A percentile compares a stretch with the other conserved stretches of the same genome.
Evolutionary conservation across 805 yeast species (phyloP).

Genomic region (Kregervanrija delftensis): DNA sequence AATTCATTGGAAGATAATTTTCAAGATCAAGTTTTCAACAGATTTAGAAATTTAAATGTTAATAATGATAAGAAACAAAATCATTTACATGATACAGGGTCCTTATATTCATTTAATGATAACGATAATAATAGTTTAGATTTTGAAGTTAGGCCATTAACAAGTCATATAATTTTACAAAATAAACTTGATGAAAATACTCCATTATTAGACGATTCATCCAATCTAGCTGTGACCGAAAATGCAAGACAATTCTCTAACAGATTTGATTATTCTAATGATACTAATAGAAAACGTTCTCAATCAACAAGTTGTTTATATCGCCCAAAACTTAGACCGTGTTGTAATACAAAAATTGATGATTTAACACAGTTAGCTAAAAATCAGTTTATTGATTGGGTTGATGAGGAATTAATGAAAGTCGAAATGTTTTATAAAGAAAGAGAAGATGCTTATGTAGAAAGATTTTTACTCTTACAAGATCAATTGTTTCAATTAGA

Average conservation of each 20-base stretch:
- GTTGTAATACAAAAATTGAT: slow-evolving; percentile 16
- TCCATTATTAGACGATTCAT: background rate
- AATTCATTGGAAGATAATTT: too few species aligned
- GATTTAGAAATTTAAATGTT: too few species aligned
- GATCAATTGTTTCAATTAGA: slow-evolving; percentile 61
- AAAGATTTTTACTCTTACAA: slow-evolving; percentile 52
- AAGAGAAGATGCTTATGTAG: slow-evolving; percentile 52
- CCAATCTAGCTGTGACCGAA: slow-evolving; percentile 2
- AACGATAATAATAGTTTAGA: background rate
- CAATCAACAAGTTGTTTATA: slow-evolving; percentile 11
- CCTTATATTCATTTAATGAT: background rate
- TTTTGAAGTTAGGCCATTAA: background rate
- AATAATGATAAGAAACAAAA: too few species aligned
- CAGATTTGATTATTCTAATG: too few species aligned
- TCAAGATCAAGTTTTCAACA: too few species aligned
- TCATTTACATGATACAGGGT: too few species aligned
- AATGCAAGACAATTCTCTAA: too few species aligned
- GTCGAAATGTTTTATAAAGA: slow-evolving; percentile 55
- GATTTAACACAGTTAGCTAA: slow-evolving; percentile 30
- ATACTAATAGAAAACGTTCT: slow-evolving; percentile 15
- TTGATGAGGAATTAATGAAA: slow-evolving; percentile 51
- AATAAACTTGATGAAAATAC: background rate
- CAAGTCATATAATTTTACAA: background rate
- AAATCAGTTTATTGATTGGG: slow-evolving; percentile 53
- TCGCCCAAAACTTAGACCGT: background rate